Base-by-base conservation (phyloP, 805 yeast species). In the Saccharomycopsis fermentans region DNA sequence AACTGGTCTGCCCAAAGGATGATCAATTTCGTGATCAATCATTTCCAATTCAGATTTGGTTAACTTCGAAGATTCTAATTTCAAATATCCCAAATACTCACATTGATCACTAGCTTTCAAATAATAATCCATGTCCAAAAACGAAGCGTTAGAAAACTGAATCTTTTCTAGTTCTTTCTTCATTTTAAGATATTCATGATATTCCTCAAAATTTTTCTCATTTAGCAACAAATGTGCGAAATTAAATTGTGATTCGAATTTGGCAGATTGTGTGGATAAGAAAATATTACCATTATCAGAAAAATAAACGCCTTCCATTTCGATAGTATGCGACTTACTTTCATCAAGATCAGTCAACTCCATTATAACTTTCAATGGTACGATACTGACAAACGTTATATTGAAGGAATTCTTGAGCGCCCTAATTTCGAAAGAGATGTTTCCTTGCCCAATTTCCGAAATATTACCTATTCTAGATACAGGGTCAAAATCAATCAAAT, bases 1-100 rank as follows among this genome's bases (percentile, higher is more conserved):
- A 16, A 83, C 77, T 1, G 97, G 97, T 61, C 87, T 74, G 0
- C 97, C 97, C n/a, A 79, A 67, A 1, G 97, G 97, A 62, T 78
- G 74, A 11, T 64, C 68, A 21, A 90, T 71, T 68, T 91, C 98
- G 39, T 81, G 77, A 64, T 91, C 97, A 34, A 91, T 81, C 54
- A 73, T 72, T 50, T 74, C 66, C 59, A 90, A 67, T 62, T 90
- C 83, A 8, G 75, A 74, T 19, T 72, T 71, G 3, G 80, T 73
- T 36, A 79, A 74, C 12, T 75, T 74, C 16, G 90, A 81, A n/a
- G 86, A 79, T 40, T 80, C 80, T 19, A 87, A 69, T 65, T 90
- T 96, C 54, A 89, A 73, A 65, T 78, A 90, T 0, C 81, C 69
- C 19, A 90, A 71, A 62, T 77, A 83, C 68, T 91, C 98, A 70